phyloP scores from a whole-genome alignment of 2,329 filamentous ascomycete species.

The Elsinoe australis region DNA sequence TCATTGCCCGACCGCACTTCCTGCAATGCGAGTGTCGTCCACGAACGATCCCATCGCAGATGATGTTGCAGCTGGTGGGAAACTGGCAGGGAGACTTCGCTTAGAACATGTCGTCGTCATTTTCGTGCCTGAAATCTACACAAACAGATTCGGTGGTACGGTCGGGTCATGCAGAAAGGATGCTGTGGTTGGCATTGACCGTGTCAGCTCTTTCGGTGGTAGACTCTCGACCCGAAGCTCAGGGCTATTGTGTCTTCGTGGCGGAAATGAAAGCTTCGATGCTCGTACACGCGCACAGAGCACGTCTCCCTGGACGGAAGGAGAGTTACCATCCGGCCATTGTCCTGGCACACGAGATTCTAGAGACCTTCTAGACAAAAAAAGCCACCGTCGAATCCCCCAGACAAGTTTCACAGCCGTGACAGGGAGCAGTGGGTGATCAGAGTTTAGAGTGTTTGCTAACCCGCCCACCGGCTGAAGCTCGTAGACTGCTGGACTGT shows the following conservation, averaged over 20 bases:
- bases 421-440: not conserved
- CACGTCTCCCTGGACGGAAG: no score
- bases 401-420: conserved; percentile 14
- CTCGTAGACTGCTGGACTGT: conserved; percentile 16
- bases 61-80: not conserved
- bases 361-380: conserved; percentile 15
- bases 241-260: not conserved
- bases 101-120: conserved; percentile 9
- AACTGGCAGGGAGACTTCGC: not conserved
- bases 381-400: conserved; percentile 12
- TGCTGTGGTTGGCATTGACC: conserved; percentile 3
- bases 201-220: not conserved
- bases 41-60: conserved; percentile 14
- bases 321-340: no score
- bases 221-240: not conserved
- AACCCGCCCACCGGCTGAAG: conserved; percentile 5
- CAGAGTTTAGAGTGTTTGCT: not conserved
- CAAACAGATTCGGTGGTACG: not conserved
- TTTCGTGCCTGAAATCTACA: not conserved
- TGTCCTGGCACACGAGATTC: not conserved
- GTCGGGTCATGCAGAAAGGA: not conserved
- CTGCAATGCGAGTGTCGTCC: not conserved
- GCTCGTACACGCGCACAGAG: no score
- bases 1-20: conserved; percentile 7
- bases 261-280: no score